Percentiles rank a stretch among this genome's conserved stretches.
phyloP scores from a whole-genome alignment of 140 eudicot species.

The Oenanthe javanica region DNA sequence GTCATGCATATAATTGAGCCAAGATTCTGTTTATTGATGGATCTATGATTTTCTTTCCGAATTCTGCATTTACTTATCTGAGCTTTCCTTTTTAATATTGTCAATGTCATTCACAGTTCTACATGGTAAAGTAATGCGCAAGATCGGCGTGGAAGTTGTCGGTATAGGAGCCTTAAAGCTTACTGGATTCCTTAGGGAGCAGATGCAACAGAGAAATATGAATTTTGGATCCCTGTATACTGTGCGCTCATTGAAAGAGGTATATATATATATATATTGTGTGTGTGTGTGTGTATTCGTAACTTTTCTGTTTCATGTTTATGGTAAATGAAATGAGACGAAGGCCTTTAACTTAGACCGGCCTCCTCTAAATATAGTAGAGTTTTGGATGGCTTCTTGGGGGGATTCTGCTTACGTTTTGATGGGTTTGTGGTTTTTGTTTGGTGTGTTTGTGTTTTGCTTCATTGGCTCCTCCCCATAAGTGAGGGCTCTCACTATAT shows the following conservation, averaged over 20 bases:
- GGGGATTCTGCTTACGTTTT: too few relatives aligned
- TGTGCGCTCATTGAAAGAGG: constrained; percentile 90
- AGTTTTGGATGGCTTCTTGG: neutral
- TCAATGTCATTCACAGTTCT: constrained; percentile 37
- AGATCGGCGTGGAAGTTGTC: constrained; percentile 82
- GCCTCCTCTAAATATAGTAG: neutral
- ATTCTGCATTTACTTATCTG: neutral
- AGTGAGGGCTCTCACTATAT: neutral
- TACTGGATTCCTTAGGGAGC: constrained; percentile 84
- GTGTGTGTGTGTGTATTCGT: neutral
- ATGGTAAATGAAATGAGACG: neutral
- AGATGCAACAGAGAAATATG: constrained; percentile 70
- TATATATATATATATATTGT: constrained; percentile 12
- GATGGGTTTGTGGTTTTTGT: neutral
- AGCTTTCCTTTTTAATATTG: neutral
- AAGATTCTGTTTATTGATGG: neutral
- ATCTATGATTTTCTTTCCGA: neutral
- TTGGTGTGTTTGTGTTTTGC: neutral
- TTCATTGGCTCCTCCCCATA: neutral
- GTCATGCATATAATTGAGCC: neutral
- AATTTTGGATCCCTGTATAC: constrained; percentile 74
- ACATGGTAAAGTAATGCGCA: constrained; percentile 76
- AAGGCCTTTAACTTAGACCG: neutral
- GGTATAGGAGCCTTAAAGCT: constrained; percentile 93
- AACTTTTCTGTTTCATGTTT: neutral